A percentile compares a stretch with the other conserved stretches of the same genome.
phyloP scores from a whole-genome alignment of 225 moss, liverwort and hornwort genomes.

The Sphagnum tenellum region DNA sequence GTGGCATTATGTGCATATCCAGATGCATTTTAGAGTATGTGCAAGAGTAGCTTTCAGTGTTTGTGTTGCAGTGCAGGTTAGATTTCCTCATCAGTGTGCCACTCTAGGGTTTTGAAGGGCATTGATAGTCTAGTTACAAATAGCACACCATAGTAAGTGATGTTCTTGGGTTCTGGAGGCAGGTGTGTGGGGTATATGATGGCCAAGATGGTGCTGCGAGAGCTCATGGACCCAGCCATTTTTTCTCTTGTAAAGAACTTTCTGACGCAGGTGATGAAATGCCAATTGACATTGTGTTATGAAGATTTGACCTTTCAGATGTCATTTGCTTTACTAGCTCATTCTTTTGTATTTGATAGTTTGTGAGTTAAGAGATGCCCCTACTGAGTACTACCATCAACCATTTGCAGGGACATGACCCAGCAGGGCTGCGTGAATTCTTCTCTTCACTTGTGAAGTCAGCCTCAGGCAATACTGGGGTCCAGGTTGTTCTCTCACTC shows the following conservation, averaged over 20 bases:
- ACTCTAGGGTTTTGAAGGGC: too few species aligned
- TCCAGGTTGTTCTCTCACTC: slow-evolving; percentile 20
- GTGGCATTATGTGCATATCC: too few species aligned
- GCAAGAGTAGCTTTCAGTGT: too few species aligned
- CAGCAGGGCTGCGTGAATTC: slow-evolving; percentile 33
- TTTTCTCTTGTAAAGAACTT: slow-evolving; percentile 30
- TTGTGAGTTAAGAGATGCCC: not conserved
- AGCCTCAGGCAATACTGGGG: slow-evolving; percentile 22
- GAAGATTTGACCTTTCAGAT: too few species aligned
- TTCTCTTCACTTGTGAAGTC: slow-evolving; percentile 28
- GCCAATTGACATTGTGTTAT: too few species aligned
- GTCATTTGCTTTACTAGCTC: too few species aligned
- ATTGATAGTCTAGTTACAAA: not conserved
- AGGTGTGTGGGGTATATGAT: slow-evolving; percentile 45
- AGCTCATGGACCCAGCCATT: slow-evolving; percentile 28
- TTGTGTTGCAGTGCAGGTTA: too few species aligned
- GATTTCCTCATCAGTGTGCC: too few species aligned
- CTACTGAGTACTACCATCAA: not conserved
- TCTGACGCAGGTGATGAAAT: slow-evolving; percentile 16
- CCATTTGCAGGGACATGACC: slow-evolving; percentile 32
- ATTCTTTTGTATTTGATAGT: not conserved
- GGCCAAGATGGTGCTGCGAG: slow-evolving; percentile 41
- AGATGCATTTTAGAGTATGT: too few species aligned
- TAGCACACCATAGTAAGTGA: not conserved
- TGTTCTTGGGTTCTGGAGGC: slow-evolving; percentile 3